Base-by-base conservation (phyloP, 768 basidiomycete genomes). In the Naganishia randhawae region DNA sequence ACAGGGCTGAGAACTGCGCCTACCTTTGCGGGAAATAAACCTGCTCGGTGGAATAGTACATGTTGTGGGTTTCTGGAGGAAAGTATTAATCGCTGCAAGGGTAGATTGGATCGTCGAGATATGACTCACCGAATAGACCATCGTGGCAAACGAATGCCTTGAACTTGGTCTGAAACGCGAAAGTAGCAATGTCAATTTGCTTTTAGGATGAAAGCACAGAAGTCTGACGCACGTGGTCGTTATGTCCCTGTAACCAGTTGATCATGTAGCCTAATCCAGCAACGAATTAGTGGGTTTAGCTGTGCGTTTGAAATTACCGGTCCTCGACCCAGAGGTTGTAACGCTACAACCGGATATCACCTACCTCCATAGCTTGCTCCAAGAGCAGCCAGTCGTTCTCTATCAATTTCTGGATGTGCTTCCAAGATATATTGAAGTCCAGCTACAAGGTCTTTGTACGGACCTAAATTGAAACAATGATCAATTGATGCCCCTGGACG, bases 211-310 rank as follows among this genome's bases (percentile, higher is more conserved):
- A 3, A 33, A 29, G 33, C 9, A n/a, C n/a, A n/a, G 27, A 6
- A 8, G 52, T 31, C 11, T 8, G 35, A 22, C 55, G 16, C 16
- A 57, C 55, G 7, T 57, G 87, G 71, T 84, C 91, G 73, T 95
- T 92, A 11, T 96, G 91, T 0, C 92, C 91, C 81, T 95, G 90
- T 64, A 96, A 93, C 91, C 91, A 96, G 78, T 92, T 95, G 55
- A 69, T 66, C 78, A 80, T 80, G 73, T 74, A 81, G 0, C 78
- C 57, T 61, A 25, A 55, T 35, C 3, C 35, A 16, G 11, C 39
- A 25, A 53, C 45, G 42, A 73, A 41, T 72, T 50, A 67, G n/a
- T 8, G n/a, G n/a, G n/a, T n/a, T n/a, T n/a, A n/a, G n/a, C n/a
- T n/a, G n/a, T n/a, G n/a, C n/a, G n/a, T n/a, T n/a, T n/a, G n/a